phyloP scores from a whole-genome alignment of 352 stramenopile species.

The Elongisporangium senticosum region DNA sequence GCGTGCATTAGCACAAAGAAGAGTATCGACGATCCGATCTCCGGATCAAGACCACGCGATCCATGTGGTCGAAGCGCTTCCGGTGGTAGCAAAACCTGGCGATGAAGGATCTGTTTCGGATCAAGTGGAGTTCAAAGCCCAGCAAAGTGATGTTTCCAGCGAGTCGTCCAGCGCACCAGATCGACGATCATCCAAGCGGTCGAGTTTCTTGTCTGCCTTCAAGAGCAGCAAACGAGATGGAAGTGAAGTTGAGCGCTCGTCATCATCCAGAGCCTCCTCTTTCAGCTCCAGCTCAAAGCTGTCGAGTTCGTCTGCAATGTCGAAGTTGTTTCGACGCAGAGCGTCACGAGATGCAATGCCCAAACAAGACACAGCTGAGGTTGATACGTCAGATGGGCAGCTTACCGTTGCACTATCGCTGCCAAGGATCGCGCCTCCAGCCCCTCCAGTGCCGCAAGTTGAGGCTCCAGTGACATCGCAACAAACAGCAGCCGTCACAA shows the following conservation, averaged over 20 bases:
- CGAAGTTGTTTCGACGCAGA: slow-evolving; percentile 17
- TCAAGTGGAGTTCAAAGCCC: not conserved
- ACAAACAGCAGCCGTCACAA: not conserved
- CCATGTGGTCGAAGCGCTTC: not conserved
- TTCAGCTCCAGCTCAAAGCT: not conserved
- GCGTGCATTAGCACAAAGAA: not conserved
- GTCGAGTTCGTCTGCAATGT: slow-evolving; percentile 2
- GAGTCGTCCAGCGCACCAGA: slow-evolving; percentile 2
- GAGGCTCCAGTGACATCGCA: not conserved
- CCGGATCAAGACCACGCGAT: not conserved
- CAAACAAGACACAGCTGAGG: not conserved
- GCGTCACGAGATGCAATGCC: not conserved
- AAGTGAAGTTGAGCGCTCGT: not conserved
- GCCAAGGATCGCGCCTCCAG: not conserved
- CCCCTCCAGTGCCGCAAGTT: not conserved
- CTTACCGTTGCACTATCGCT: not conserved
- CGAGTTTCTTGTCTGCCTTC: slow-evolving; percentile 13
- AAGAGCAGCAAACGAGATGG: slow-evolving; percentile 6
- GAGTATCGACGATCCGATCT: not conserved
- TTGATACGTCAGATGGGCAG: not conserved
- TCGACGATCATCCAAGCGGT: slow-evolving; percentile 12
- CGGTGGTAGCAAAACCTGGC: not conserved
- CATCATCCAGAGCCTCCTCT: not conserved
- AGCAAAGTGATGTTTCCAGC: not conserved
- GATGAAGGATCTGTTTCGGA: not conserved